Conservation (phyloP, 371 early-diverging fungal species). For the Rhizopus stolonifer region DNA sequence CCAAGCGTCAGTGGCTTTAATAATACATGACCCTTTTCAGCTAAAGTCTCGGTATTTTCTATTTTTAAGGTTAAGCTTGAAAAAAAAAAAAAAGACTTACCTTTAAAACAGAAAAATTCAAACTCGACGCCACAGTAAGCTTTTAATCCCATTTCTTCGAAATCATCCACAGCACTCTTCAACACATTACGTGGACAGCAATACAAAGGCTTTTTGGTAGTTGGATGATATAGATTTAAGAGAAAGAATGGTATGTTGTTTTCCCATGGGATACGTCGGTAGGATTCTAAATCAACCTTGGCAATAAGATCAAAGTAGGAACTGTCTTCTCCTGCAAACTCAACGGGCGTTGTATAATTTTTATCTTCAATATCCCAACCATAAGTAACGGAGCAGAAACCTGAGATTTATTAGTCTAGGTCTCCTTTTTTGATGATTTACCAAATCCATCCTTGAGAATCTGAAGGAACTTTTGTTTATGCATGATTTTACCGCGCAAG, state of each 20-base stretch:
- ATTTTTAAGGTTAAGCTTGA: constrained; percentile 1
- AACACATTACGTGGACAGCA: constrained; percentile 71
- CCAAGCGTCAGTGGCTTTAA: constrained; percentile 68
- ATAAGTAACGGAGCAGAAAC: constrained; percentile 83
- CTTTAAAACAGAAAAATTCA: constrained; percentile 84
- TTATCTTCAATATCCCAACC: constrained; percentile 81
- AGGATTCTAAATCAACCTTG: constrained; percentile 64
- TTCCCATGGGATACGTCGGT: constrained; percentile 78
- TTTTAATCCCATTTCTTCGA: constrained; percentile 48
- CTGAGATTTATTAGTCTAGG: constrained; percentile 26
- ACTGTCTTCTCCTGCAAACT: constrained; percentile 29
- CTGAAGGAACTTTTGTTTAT: constrained; percentile 66
- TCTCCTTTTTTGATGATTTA: constrained; percentile 17
- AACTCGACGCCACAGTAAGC: constrained; percentile 77
- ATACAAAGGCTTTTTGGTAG: constrained; percentile 51
- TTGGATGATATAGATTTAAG: constrained; percentile 65
- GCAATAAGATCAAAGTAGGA: constrained; percentile 72
- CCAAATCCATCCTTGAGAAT: constrained; percentile 72
- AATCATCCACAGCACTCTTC: constrained; percentile 50
- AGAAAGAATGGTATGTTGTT: constrained; percentile 75
- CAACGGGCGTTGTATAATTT: constrained; percentile 33
- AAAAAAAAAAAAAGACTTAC: constrained; percentile 31
- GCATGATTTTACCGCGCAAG: constrained; percentile 74
- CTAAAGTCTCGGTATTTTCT: constrained; percentile 71
- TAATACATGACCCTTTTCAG: constrained; percentile 54